These are phyloP conservation scores for Colletotrichum scovillei DNA, from an alignment of 2,329 filamentous ascomycete genomes.

Conservation along the genomic window DNA sequence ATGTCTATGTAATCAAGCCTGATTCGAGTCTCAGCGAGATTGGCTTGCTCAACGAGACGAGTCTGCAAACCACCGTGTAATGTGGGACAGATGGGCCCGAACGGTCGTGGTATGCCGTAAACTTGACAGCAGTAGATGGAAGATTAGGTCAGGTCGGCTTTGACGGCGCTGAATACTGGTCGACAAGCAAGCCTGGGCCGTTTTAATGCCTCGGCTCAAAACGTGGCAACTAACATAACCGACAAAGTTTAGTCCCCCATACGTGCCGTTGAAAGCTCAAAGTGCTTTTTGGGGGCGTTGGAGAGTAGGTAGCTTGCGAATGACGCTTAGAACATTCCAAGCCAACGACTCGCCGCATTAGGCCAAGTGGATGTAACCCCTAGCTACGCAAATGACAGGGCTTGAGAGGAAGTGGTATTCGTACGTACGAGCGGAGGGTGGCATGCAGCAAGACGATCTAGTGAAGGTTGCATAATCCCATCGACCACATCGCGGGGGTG, in stretches of 20 bases:
- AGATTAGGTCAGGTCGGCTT: background rate
- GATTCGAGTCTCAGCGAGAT: too few relatives aligned
- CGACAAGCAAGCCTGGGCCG: background rate
- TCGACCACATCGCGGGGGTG: background rate
- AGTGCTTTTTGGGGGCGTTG: background rate
- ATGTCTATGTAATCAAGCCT: too few relatives aligned
- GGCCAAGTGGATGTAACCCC: background rate
- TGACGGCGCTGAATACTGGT: background rate
- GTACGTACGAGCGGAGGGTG: background rate
- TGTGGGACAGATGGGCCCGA: background rate
- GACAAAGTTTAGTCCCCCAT: background rate
- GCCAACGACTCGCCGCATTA: background rate
- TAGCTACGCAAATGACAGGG: background rate
- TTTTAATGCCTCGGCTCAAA: background rate
- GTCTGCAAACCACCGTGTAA: too few relatives aligned
- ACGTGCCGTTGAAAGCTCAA: background rate
- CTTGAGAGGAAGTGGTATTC: background rate
- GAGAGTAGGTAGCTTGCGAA: background rate
- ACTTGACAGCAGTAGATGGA: background rate
- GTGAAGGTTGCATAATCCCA: background rate
- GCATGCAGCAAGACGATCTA: background rate
- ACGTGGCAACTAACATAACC: background rate
- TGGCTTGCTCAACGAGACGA: too few relatives aligned
- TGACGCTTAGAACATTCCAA: background rate
- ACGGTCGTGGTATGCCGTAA: background rate